These are phyloP conservation scores for Epichloe typhina DNA, from an alignment of 2,329 filamentous ascomycete species.

Conservation along the genomic window DNA sequence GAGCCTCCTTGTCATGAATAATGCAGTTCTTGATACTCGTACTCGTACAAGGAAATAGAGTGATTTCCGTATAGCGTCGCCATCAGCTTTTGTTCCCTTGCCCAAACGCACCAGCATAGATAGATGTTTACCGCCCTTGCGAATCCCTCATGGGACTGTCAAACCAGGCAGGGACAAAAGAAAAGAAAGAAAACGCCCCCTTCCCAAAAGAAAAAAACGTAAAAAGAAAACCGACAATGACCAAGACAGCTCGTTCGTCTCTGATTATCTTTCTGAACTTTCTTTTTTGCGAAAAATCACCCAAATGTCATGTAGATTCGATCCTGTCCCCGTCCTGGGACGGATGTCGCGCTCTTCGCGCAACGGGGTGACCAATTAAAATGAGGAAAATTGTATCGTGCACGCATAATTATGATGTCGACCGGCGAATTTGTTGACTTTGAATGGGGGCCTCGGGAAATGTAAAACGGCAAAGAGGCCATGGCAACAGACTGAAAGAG, in stretches of 20 bases:
- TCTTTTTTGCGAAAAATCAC: slow-evolving; percentile 1
- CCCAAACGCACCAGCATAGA: background rate
- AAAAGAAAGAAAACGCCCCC: background rate
- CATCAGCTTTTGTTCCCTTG: background rate
- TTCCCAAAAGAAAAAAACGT: background rate
- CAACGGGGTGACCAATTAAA: background rate
- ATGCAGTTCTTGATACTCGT: slow-evolving; percentile 4
- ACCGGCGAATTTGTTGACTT: slow-evolving; percentile 6
- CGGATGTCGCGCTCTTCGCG: background rate
- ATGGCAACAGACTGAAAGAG: background rate
- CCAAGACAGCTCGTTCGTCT: background rate
- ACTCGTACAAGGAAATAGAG: background rate
- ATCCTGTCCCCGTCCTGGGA: background rate
- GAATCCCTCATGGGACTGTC: no score
- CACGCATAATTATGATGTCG: slow-evolving; percentile 4
- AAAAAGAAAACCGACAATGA: slow-evolving; percentile 2
- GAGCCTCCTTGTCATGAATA: background rate
- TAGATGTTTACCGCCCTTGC: background rate
- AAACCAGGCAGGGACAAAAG: background rate
- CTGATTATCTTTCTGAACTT: slow-evolving; percentile 5
- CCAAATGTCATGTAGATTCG: slow-evolving; percentile 5
- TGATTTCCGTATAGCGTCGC: background rate
- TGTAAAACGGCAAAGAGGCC: slow-evolving; percentile 4
- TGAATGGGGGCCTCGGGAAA: slow-evolving; percentile 4
- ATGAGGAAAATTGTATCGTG: slow-evolving; percentile 2